Conservation (phyloP, 345 rosid genomes). For the Streptanthus diversifolius region DNA sequence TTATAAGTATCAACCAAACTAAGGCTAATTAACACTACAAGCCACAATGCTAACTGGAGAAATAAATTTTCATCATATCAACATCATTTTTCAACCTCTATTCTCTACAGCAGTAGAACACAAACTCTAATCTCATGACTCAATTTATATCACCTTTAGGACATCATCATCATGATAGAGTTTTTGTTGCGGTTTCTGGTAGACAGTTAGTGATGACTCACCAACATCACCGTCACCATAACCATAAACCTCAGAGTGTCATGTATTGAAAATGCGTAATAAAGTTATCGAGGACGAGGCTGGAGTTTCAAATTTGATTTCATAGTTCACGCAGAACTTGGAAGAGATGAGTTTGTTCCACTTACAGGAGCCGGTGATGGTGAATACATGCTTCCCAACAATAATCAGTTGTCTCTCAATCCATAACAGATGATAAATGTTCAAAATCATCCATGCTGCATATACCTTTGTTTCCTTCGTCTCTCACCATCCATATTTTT, state of each 20-base stretch:
- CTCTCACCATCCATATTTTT: neutral
- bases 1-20: too few relatives aligned
- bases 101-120: neutral
- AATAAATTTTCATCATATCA: too few relatives aligned
- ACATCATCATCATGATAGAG: neutral
- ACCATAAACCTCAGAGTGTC: neutral
- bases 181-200: neutral
- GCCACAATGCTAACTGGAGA: too few relatives aligned
- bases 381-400: neutral
- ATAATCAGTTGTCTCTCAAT: neutral
- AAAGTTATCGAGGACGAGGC: neutral
- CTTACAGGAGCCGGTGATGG: neutral
- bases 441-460: neutral
- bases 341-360: neutral
- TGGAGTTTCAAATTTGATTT: neutral
- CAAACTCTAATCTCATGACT: neutral
- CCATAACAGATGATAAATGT: neutral
- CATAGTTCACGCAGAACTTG: neutral
- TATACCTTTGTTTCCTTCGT: neutral
- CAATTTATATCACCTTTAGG: neutral
- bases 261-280: neutral
- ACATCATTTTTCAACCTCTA: conserved; percentile 6
- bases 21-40: too few relatives aligned
- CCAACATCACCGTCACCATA: neutral
- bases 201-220: neutral